A percentile compares a stretch with the other conserved stretches of the same genome.
phyloP scores from a whole-genome alignment of 495 filamentous ascomycete genomes.

The Penicillium longicatenatum region DNA sequence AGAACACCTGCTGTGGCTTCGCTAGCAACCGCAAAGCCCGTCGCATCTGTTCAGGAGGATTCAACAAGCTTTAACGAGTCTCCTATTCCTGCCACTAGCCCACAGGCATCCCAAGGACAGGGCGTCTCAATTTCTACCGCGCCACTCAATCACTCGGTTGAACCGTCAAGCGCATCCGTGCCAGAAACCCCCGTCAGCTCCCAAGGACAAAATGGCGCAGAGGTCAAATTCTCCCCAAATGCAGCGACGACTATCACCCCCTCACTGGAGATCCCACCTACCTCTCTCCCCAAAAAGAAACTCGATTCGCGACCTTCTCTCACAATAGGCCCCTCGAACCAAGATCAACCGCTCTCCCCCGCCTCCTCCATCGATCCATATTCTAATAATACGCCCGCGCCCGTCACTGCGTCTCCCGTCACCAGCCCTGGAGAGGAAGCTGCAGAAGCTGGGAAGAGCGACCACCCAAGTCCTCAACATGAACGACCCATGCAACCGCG shows the following conservation, averaged over 20 bases:
- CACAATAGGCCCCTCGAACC: conserved; percentile 29
- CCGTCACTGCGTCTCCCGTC: conserved; percentile 40
- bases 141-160: conserved; percentile 12
- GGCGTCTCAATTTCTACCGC: conserved; percentile 14
- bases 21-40: conserved; percentile 7
- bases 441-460: conserved; percentile 28
- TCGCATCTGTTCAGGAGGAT: conserved; percentile 10
- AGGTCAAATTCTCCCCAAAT: conserved; percentile 17
- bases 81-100: conserved; percentile 14
- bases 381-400: conserved; percentile 45
- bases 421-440: conserved; percentile 45
- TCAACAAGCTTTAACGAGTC: conserved; percentile 14
- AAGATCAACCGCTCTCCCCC: conserved; percentile 47
- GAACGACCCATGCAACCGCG: conserved; percentile 23
- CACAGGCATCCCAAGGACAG: conserved; percentile 15
- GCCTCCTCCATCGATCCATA: conserved; percentile 46
- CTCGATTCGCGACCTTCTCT: conserved; percentile 36
- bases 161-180: conserved; percentile 18
- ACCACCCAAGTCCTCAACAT: conserved; percentile 26
- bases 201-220: conserved; percentile 25
- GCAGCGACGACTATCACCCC: conserved; percentile 19
- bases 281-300: conserved; percentile 27
- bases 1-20: conserved; percentile 10
- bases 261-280: conserved; percentile 19
- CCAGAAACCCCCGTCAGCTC: conserved; percentile 27